Percentiles rank a stretch among this genome's conserved stretches.
Conservation (phyloP, 331 rosid genomes). For the Quercus tomentella region DNA sequence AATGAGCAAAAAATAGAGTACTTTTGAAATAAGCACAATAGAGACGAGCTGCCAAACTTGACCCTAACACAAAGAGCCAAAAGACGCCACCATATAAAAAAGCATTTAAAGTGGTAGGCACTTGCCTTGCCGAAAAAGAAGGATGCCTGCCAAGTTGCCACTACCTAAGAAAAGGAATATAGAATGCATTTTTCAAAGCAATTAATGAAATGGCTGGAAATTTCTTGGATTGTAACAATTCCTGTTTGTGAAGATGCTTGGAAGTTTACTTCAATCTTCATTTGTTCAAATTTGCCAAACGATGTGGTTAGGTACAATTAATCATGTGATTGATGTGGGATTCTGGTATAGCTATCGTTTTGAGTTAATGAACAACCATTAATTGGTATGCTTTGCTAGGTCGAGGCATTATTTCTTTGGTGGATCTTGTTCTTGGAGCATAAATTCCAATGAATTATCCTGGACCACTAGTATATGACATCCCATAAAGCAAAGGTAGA, state of each 20-base stretch:
- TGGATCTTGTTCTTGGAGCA: too few relatives aligned
- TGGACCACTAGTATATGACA: too few relatives aligned
- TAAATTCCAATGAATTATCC: too few relatives aligned
- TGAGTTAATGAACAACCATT: neutral
- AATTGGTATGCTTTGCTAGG: neutral
- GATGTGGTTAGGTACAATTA: too few relatives aligned
- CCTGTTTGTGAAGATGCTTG: neutral
- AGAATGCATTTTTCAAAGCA: neutral
- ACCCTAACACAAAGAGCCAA: neutral
- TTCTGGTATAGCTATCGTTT: neutral
- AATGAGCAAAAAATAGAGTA: neutral
- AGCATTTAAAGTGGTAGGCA: neutral
- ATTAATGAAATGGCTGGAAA: neutral
- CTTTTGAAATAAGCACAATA: neutral
- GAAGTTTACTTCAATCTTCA: neutral
- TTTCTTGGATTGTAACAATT: neutral
- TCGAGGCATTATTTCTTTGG: neutral
- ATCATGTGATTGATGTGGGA: too few relatives aligned
- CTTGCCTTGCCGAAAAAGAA: neutral
- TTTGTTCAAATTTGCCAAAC: too few relatives aligned
- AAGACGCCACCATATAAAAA: neutral
- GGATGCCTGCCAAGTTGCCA: neutral
- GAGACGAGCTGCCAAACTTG: neutral
- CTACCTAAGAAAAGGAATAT: neutral
- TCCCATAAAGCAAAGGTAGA: neutral